These are phyloP conservation scores for Boletus rubroflammeus DNA, from an alignment of 768 basidiomycete species.

Conservation along the genomic window DNA sequence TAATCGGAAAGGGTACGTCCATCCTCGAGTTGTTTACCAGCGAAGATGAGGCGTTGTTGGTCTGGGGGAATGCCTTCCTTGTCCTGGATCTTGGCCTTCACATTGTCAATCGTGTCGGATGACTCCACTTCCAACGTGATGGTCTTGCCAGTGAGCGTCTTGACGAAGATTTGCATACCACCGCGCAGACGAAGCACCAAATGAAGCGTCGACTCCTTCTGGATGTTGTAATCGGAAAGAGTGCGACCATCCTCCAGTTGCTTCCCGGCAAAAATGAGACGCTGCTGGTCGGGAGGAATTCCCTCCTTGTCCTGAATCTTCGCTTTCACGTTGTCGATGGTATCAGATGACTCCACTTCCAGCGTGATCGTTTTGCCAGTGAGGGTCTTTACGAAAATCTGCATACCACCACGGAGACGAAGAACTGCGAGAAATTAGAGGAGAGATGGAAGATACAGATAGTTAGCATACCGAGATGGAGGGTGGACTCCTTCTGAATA, in stretches of 20 bases:
- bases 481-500: conserved; percentile 86
- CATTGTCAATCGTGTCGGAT: conserved; percentile 73
- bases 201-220: conserved; percentile 79
- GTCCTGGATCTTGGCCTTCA: conserved; percentile 76
- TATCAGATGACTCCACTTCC: conserved; percentile 91
- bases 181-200: conserved; percentile 72
- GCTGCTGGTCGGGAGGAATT: conserved; percentile 81
- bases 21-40: conserved; percentile 77
- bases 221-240: conserved; percentile 75
- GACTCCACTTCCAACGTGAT: conserved; percentile 76
- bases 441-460: fast-evolving
- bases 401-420: conserved; percentile 87
- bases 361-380: conserved; percentile 92
- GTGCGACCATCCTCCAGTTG: conserved; percentile 94
- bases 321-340: conserved; percentile 86
- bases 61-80: conserved; percentile 80
- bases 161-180: conserved; percentile 71
- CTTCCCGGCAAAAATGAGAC: conserved; percentile 91
- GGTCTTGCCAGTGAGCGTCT: conserved; percentile 73
- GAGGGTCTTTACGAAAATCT: conserved; percentile 84
- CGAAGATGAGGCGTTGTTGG: conserved; percentile 77
- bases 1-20: conserved; percentile 76
- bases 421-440: conserved; percentile 43
- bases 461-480: conserved; percentile 35
- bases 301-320: conserved; percentile 85